A percentile compares a stretch with the other conserved stretches of the same genome.
Conservation (phyloP, 306 rosid species). For the Glycyrrhiza uralensis region DNA sequence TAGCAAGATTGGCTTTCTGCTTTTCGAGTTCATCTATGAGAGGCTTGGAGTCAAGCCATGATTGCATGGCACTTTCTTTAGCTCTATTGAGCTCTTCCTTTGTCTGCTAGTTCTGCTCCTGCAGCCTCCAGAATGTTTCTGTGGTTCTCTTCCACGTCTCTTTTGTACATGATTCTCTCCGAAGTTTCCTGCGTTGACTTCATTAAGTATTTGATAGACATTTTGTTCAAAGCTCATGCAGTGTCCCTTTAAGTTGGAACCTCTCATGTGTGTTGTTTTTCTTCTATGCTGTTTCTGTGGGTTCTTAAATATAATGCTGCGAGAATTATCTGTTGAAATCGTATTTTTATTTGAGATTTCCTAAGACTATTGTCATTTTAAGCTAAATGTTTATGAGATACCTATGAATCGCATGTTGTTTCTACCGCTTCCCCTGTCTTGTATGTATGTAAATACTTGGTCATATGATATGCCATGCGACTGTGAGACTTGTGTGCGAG, state of each 20-base stretch:
- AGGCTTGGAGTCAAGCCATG: slow-evolving; percentile 67
- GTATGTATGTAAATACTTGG: not conserved
- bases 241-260: not conserved
- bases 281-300: not conserved
- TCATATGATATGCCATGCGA: not conserved
- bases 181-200: slow-evolving; percentile 10
- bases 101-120: slow-evolving; percentile 39
- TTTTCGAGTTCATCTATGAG: slow-evolving; percentile 54
- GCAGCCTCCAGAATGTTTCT: slow-evolving; percentile 19
- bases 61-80: slow-evolving; percentile 45
- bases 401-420: slow-evolving; percentile 14
- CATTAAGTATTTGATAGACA: not conserved
- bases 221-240: not conserved
- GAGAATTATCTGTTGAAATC: not conserved
- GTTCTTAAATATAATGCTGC: not conserved
- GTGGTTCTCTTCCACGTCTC: slow-evolving; percentile 6
- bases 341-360: not conserved
- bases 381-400: slow-evolving; percentile 6
- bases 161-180: not conserved
- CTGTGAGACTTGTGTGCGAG: not conserved
- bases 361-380: not conserved
- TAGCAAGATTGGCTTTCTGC: slow-evolving; percentile 39
- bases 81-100: slow-evolving; percentile 42
- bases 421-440: slow-evolving; percentile 2
- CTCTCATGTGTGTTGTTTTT: not conserved